phyloP scores from a whole-genome alignment of 176 grass and related monocot species.

The Chrysopogon serrulatus region DNA sequence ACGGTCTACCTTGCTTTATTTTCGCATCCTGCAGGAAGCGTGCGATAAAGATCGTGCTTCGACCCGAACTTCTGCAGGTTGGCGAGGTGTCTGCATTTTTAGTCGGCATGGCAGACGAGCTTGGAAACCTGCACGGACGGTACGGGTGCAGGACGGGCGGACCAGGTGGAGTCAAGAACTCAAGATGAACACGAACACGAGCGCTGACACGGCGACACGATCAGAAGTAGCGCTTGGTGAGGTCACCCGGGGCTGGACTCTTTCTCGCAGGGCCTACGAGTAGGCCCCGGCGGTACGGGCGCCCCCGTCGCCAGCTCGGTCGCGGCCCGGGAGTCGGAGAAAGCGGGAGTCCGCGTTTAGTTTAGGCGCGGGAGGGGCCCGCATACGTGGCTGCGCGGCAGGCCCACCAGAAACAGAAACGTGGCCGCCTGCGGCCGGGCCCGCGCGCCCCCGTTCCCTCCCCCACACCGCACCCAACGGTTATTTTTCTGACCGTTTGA shows the following conservation, averaged over 20 bases:
- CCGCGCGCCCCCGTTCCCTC: neutral
- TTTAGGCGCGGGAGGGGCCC: neutral
- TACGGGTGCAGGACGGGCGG: neutral
- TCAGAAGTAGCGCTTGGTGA: neutral
- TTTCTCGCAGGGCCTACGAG: too few relatives aligned
- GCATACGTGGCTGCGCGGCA: neutral
- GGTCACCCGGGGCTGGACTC: slow-evolving; percentile 3
- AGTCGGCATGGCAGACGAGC: neutral
- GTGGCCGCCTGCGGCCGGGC: neutral
- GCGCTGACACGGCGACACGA: neutral
- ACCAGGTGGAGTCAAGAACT: neutral
- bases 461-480: slow-evolving; percentile 34
- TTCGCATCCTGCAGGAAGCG: too few relatives aligned
- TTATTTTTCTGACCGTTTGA: slow-evolving; percentile 70
- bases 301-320: neutral
- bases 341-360: neutral
- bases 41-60: too few relatives aligned
- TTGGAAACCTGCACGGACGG: neutral
- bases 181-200: slow-evolving; percentile 10
- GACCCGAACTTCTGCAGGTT: too few relatives aligned
- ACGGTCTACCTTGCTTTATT: too few relatives aligned
- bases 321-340: neutral
- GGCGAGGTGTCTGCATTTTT: too few relatives aligned
- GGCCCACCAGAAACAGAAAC: neutral
- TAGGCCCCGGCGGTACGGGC: neutral